Evolutionary conservation across 2,329 filamentous ascomycete genomes (phyloP), one percentile per base, ranked within the genome.

Genomic region (Epichloe sylvatica): DNA sequence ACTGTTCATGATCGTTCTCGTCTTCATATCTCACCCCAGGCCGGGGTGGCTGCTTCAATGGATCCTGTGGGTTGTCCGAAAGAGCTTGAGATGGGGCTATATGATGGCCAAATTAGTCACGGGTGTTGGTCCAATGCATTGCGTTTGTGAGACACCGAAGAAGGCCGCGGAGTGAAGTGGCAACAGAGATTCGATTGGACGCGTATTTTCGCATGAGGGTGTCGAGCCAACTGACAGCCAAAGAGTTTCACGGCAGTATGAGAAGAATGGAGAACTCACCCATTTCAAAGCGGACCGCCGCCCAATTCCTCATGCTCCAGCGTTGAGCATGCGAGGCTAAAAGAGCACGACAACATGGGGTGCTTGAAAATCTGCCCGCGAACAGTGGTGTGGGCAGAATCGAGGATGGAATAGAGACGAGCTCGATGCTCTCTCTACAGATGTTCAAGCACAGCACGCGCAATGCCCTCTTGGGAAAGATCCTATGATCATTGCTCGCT

Each of bases 61-160:
- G 66, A 59, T 78, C 74, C 62, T 71, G 68, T 56, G 68, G 62
- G 61, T 75, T 72, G 61, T 79, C 76, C 64, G 74, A 71, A 70
- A 73, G 67, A 68, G 74, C 70, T 71, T 78, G 75, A 65, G 76
- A 77, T 70, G 74, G 73, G 70, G 75, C 76, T 80, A 59, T 15
- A 45, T 37, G 21, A 11, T 11, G 11, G 36, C 15, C 15, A 41
- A 37, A 48, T 49, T 49, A 50, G 48, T 21, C 6, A 50, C 56
- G 35, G 37, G 21, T 42, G 39, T 41, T 19, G 35, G 19, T 45
- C 19, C n/a, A 34, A 36, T 13, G 39, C 30, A 38, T 43, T 45
- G 35, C 23, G 19, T 40, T 43, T 35, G 44, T 47, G 47, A 52
- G 17, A 47, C 44, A 35, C 33, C 39, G n/a, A 33, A 40, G n/a